These are phyloP conservation scores for Debaryomycetaceae sp. DNA, from an alignment of 1,139 yeast species.

Conservation along the genomic window DNA sequence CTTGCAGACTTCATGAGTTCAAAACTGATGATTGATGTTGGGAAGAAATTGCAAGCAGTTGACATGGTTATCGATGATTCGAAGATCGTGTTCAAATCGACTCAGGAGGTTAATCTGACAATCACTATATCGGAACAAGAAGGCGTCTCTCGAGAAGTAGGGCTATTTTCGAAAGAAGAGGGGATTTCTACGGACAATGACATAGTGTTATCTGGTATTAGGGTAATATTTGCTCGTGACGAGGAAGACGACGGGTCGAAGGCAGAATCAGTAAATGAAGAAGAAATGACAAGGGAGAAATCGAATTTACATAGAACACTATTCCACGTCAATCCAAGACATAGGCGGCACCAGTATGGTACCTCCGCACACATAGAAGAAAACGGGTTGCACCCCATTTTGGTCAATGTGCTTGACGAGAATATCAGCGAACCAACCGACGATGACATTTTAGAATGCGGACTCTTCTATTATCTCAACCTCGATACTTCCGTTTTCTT, in stretches of 20 bases:
- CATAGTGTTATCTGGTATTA: slow-evolving; percentile 31
- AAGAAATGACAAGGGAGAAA: slow-evolving; percentile 3
- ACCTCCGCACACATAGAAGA: slow-evolving; percentile 12
- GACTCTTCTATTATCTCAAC: slow-evolving; percentile 30
- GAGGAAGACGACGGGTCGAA: slow-evolving; percentile 7
- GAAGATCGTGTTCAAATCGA: slow-evolving; percentile 11
- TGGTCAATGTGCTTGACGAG: slow-evolving; percentile 12
- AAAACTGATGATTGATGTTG: not conserved
- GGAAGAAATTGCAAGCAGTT: slow-evolving; percentile 3
- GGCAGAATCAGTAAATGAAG: not conserved
- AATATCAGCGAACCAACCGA: slow-evolving; percentile 14
- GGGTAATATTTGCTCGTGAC: slow-evolving; percentile 22
- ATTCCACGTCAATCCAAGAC: slow-evolving; percentile 44
- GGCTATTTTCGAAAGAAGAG: slow-evolving; percentile 30
- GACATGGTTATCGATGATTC: slow-evolving; percentile 15
- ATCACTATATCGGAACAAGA: not conserved
- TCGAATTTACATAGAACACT: slow-evolving; percentile 31
- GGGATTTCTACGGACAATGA: slow-evolving; percentile 28
- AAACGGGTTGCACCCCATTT: slow-evolving; percentile 41
- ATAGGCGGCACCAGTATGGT: slow-evolving; percentile 16
- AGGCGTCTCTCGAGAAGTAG: slow-evolving; percentile 12
- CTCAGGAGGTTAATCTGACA: slow-evolving; percentile 2
- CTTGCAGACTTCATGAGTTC: slow-evolving; percentile 1
- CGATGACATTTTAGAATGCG: slow-evolving; percentile 28
- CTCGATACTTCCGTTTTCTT: slow-evolving; percentile 35